Evolutionary conservation across 2,329 filamentous ascomycete genomes (phyloP).

Genomic region (Hirsutella minnesotensis): DNA sequence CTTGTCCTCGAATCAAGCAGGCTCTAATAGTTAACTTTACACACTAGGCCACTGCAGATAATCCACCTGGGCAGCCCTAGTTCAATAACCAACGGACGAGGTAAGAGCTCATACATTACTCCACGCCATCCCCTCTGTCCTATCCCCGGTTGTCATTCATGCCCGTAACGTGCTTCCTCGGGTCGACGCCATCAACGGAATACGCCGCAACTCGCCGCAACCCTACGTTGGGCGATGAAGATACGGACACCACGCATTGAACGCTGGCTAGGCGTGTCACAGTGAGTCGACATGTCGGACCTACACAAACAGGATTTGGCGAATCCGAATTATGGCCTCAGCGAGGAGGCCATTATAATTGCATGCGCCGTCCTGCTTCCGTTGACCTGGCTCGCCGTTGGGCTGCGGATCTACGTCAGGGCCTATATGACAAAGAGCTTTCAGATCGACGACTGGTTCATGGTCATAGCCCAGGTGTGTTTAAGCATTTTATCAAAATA

Average conservation of each 20-base stretch:
- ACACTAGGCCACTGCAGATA: too few relatives aligned
- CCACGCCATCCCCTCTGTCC: too few relatives aligned
- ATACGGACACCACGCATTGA: background rate
- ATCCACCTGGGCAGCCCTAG: too few relatives aligned
- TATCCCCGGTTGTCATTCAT: too few relatives aligned
- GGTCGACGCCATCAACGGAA: background rate
- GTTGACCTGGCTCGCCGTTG: constrained; percentile 29
- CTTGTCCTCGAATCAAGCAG: too few relatives aligned
- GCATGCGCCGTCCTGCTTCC: constrained; percentile 24
- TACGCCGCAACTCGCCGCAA: background rate
- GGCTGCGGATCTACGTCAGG: constrained; percentile 31
- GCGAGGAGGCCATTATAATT: constrained; percentile 23
- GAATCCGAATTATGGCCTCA: constrained; percentile 17
- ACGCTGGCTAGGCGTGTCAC: background rate
- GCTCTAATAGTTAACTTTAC: too few relatives aligned
- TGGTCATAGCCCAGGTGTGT: constrained; percentile 31
- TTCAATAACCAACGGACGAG: too few relatives aligned
- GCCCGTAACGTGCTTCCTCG: too few relatives aligned
- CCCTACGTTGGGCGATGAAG: background rate
- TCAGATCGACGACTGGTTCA: constrained; percentile 40
- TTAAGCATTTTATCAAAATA: background rate
- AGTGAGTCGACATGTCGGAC: constrained; percentile 13
- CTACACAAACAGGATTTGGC: background rate
- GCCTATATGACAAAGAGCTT: constrained; percentile 30
- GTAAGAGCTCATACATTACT: too few relatives aligned